Evolutionary conservation across 805 yeast species (phyloP).

Genomic region (Candida nitratophila): DNA sequence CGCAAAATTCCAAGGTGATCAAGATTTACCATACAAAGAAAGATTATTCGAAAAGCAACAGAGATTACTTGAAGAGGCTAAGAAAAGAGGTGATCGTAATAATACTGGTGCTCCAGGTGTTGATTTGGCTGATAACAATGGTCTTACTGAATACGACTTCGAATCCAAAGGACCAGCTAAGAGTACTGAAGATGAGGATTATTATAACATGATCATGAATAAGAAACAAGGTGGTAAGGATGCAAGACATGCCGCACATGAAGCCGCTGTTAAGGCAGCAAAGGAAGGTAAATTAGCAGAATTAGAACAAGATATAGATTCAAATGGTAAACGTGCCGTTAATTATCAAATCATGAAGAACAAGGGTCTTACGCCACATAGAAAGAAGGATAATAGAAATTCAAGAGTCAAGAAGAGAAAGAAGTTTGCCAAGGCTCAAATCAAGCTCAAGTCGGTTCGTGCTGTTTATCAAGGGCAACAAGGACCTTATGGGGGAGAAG

Average conservation of each 20-base stretch:
- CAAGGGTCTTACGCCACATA: conserved; percentile 89
- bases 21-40: conserved; percentile 87
- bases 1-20: conserved; percentile 69
- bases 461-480: conserved; percentile 74
- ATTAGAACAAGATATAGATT: conserved; percentile 56
- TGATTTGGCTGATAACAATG: conserved; percentile 46
- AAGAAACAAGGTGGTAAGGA: conserved; percentile 41
- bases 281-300: conserved; percentile 80
- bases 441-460: conserved; percentile 85
- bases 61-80: conserved; percentile 79
- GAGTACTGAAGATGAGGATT: conserved; percentile 39
- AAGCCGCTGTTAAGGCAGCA: conserved; percentile 67
- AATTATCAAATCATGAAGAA: conserved; percentile 93
- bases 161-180: conserved; percentile 12
- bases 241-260: conserved; percentile 57
- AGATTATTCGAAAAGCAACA: conserved; percentile 86
- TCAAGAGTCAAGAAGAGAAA: conserved; percentile 97
- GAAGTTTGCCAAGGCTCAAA: conserved; percentile 91
- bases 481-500: conserved; percentile 87
- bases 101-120: conserved; percentile 39
- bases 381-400: conserved; percentile 91
- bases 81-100: conserved; percentile 65
- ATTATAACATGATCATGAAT: conserved; percentile 49
- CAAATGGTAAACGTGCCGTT: conserved; percentile 88
- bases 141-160: conserved; percentile 38